Conservation (phyloP, 805 yeast species). For the Saturnispora serradocipensis region DNA sequence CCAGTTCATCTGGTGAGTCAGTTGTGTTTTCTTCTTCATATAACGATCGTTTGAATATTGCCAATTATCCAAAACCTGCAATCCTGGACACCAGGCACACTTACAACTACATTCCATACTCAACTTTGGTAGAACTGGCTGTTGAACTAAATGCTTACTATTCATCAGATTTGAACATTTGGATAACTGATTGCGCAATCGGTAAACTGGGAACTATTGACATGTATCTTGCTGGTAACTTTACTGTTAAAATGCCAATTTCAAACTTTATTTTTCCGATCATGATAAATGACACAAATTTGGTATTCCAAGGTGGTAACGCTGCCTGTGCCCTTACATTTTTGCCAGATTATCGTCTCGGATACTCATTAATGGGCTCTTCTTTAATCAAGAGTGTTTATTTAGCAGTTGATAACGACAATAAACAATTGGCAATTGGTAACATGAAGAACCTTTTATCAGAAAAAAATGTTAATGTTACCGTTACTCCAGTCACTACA, state of each 20-base stretch:
- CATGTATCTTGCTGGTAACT: slow-evolving; percentile 40
- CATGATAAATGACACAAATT: slow-evolving; percentile 24
- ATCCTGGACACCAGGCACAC: slow-evolving; percentile 47
- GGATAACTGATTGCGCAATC: slow-evolving; percentile 58
- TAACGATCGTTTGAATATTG: slow-evolving; percentile 32
- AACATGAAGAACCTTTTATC: slow-evolving; percentile 32
- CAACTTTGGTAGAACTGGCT: slow-evolving; percentile 50
- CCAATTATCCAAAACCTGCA: slow-evolving; percentile 39
- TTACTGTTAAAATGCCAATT: slow-evolving; percentile 42
- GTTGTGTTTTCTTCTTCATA: slow-evolving; percentile 25
- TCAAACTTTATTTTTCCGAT: slow-evolving; percentile 37
- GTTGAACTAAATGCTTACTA: slow-evolving; percentile 63
- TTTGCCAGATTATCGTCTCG: slow-evolving; percentile 37
- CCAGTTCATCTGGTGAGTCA: slow-evolving; percentile 21
- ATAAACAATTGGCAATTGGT: slow-evolving; percentile 40
- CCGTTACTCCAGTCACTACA: neutral
- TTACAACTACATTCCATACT: slow-evolving; percentile 45
- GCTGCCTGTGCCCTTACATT: slow-evolving; percentile 49
- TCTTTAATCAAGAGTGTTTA: slow-evolving; percentile 45
- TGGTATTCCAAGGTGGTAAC: slow-evolving; percentile 45
- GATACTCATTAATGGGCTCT: slow-evolving; percentile 49
- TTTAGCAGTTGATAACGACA: slow-evolving; percentile 57
- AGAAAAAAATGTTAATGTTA: neutral
- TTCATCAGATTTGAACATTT: slow-evolving; percentile 34
- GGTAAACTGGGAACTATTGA: slow-evolving; percentile 41